Base-by-base conservation (phyloP, 192 early-diverging fungal genomes). In the Nowakowskiella sp. region DNA sequence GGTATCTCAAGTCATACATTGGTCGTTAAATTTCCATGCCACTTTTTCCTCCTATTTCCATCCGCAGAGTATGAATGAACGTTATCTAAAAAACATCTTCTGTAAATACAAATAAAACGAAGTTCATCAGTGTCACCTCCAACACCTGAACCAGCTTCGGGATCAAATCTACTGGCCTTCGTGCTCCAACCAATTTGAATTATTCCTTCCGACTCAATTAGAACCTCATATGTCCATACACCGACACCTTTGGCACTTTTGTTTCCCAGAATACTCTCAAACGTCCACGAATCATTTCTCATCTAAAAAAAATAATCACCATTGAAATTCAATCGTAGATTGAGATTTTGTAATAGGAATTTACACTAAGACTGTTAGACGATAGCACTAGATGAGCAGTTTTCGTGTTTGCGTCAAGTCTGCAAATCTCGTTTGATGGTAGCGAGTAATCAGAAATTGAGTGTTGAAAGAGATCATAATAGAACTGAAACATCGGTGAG, bases 151-250 rank as follows among this genome's bases (percentile, higher is more conserved):
- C 88, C 88, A 31, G 84, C 84, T 45, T 90, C 86, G 3, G 86
- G 86, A 26, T 84, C 80, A 43, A 86, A 88, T 9, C 53, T 61
- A 39, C 81, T 81, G 25, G 71, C 61, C 13, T 57, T 51, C 0
- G 74, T 80, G 3, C 80, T 83, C 87, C 88, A 90, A 9, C 88
- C 88, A 42, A 90, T 62, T 53, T 91, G 88, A 67, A 91, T 84
- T 49, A 91, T 87, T 0, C 88, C 88, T 10, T 67, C 70, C 2
- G 78, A 82, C 3, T 70, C 39, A 6, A 91, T 57, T 8, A 69
- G 49, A 1, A 88, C 73, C 58, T 91, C 88, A 53, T 86, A 91
- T 10, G 73, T 81, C 70, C 69, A 91, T 55, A 73, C 81, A 2
- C 85, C 88, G 7, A 59, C 47, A 6, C 53, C 30, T 2, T 44